Evolutionary conservation across 352 stramenopile genomes (phyloP).

Genomic region (Phytopythium litorale): DNA sequence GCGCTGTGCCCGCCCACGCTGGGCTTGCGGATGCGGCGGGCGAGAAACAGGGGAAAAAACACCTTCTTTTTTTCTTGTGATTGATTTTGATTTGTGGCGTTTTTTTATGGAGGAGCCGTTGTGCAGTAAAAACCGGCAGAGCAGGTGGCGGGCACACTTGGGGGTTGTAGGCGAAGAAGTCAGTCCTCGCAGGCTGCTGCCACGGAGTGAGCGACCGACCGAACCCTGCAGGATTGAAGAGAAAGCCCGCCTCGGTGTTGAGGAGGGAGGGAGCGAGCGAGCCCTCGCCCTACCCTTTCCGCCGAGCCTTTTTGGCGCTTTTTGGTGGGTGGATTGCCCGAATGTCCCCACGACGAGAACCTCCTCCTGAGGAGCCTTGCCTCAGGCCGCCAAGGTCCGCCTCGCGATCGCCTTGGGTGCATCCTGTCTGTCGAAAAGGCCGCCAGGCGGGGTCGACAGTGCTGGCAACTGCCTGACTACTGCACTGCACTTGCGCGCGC

Average conservation of each 20-base stretch:
- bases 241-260: not conserved
- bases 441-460: not conserved
- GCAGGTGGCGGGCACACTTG: not conserved
- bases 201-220: not conserved
- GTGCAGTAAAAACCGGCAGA: not conserved
- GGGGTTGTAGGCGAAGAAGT: not conserved
- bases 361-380: no score
- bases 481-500: no score
- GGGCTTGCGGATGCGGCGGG: not conserved
- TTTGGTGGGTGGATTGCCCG: not conserved
- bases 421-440: not conserved
- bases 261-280: not conserved
- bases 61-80: not conserved
- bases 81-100: no score
- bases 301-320: not conserved
- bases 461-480: not conserved
- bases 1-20: no score
- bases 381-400: no score
- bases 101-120: not conserved
- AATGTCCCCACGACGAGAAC: not conserved
- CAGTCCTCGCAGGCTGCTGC: not conserved
- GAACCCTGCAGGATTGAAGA: not conserved
- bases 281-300: conserved; percentile 1
- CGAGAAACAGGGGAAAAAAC: not conserved
- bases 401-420: no score